Base-by-base conservation (phyloP, 2,329 filamentous ascomycete genomes). In the Ampelomyces quisqualis region DNA sequence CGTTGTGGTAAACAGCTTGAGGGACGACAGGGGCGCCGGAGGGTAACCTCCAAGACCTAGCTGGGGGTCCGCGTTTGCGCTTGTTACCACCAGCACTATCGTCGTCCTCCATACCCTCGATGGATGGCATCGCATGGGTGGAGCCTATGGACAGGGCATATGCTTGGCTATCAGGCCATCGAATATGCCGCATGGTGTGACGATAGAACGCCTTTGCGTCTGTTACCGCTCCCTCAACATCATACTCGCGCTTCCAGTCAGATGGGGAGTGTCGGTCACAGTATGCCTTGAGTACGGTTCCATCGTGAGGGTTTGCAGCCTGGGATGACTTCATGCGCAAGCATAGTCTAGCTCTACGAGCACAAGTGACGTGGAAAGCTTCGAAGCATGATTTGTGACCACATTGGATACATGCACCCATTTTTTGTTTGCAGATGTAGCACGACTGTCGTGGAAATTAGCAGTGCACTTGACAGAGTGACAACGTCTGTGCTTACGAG, bases 401-500 rank as follows among this genome's bases (percentile, higher is more conserved):
- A 69, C 93, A 98, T 68, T 98, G 93, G 46, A 98, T 96, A 68
- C 91, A 97, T 27, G 93, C 91, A 15, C 93, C 93, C 93, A 98
- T 98, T 58, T 85, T 86, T 70, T 98, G 93, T 53, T 90, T 86
- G 72, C 93, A 98, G 42, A 98, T 94, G 68, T 98, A 98, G 72
- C 93, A 98, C 27, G 81, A 84, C 62, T 75, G 43, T 15, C 10
- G 1, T 1, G 22, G 10, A 17, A 6, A 40, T 67, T 37, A 67
- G 54, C 18, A 30, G 29, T 7, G 10, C 5, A 17, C 3, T 8
- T 2, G 3, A 8, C 2, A 28, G 7, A 10, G 4, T 24, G n/a
- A 8, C 11, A 4, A 3, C 2, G 4, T 13, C 15, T 10, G n/a
- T 26, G 45, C 69, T 64, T 52, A 75, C 70, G 33, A 96, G 74